Evolutionary conservation across 768 basidiomycete genomes (phyloP).

Genomic region (Kwoniella bestiolae): DNA sequence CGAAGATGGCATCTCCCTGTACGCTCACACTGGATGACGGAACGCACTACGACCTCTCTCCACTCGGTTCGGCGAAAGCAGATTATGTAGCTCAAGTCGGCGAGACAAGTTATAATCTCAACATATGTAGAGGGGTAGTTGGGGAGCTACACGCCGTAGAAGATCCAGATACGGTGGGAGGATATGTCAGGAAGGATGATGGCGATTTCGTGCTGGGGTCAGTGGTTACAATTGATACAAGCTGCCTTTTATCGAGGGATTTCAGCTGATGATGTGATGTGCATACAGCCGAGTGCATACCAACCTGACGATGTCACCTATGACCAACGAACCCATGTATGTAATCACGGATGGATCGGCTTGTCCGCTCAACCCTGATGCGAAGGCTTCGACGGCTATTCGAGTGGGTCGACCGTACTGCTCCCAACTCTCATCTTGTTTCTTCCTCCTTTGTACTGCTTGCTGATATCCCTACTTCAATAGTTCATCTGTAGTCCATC

Average conservation of each 20-base stretch:
- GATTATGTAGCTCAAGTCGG: slow-evolving; percentile 44
- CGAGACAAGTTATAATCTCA: slow-evolving; percentile 48
- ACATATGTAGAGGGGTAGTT: slow-evolving; percentile 53
- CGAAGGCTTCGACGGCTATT: slow-evolving; percentile 69
- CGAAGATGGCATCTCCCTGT: slow-evolving; percentile 33
- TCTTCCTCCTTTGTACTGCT: slow-evolving; percentile 1
- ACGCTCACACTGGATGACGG: slow-evolving; percentile 52
- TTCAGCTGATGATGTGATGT: neutral
- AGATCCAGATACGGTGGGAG: slow-evolving; percentile 49
- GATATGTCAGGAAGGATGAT: slow-evolving; percentile 36
- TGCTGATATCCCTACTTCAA: neutral
- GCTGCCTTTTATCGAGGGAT: neutral
- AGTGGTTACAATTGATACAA: slow-evolving; percentile 8
- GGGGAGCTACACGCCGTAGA: slow-evolving; percentile 52
- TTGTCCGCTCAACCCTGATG: slow-evolving; percentile 63
- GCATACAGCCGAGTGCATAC: slow-evolving; percentile 66
- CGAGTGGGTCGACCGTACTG: slow-evolving; percentile 30
- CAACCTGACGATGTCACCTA: slow-evolving; percentile 64
- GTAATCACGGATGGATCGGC: slow-evolving; percentile 68
- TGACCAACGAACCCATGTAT: slow-evolving; percentile 63
- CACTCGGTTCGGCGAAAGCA: slow-evolving; percentile 43
- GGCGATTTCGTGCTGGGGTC: slow-evolving; percentile 56
- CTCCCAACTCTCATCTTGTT: no score
- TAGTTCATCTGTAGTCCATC: slow-evolving; percentile 76
- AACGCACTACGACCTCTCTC: slow-evolving; percentile 55